Conservation (phyloP, 495 filamentous ascomycete genomes). For the Parachaetomium inaequale region DNA sequence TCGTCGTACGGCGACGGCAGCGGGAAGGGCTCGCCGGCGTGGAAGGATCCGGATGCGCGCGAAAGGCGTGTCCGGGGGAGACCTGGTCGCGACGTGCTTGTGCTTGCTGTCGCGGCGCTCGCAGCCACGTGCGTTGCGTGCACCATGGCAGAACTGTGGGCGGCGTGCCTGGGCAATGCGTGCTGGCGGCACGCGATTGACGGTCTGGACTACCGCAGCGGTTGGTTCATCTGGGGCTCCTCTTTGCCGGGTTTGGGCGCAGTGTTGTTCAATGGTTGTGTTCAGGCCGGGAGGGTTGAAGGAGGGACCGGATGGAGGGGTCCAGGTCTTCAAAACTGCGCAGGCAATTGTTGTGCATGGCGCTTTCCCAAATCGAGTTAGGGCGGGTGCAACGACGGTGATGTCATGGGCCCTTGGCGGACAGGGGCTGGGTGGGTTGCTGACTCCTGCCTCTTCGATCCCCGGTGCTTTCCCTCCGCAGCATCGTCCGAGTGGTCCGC, state of each 20-base stretch:
- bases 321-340: neutral
- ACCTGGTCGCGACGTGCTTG: conserved; percentile 23
- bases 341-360: neutral
- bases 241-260: neutral
- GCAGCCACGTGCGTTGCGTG: conserved; percentile 31
- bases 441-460: neutral
- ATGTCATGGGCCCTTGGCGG: neutral
- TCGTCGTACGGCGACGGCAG: conserved; percentile 28
- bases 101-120: conserved; percentile 27
- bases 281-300: neutral
- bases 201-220: neutral
- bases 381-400: neutral
- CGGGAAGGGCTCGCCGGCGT: conserved; percentile 48
- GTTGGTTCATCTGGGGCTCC: neutral
- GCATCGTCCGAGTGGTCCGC: too few relatives aligned
- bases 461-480: neutral
- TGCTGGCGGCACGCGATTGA: neutral
- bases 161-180: neutral
- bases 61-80: conserved; percentile 24
- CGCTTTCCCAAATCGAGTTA: neutral
- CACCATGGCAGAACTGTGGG: conserved; percentile 32
- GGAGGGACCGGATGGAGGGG: neutral
- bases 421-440: too few relatives aligned
- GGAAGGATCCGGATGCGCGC: conserved; percentile 43
- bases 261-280: neutral